A percentile compares a stretch with the other conserved stretches of the same genome.
Conservation (phyloP, 2,329 filamentous ascomycete genomes). For the Dactylellina leptospora region DNA sequence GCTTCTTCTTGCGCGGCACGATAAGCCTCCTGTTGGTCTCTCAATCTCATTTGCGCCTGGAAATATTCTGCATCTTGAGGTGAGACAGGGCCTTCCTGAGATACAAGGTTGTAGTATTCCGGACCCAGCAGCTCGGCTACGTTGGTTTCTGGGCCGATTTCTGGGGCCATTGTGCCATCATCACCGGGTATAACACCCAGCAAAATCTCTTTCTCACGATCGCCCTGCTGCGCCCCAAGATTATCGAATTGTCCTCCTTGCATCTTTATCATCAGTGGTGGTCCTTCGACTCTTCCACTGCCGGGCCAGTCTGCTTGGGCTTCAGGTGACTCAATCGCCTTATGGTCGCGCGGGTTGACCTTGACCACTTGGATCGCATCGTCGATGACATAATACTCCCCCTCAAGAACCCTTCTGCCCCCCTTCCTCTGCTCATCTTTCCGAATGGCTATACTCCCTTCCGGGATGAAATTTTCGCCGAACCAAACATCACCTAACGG, state of each 20-base stretch:
- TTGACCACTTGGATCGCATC: constrained; percentile 6
- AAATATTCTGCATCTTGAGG: not conserved
- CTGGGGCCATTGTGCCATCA: not conserved
- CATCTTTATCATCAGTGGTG: not conserved
- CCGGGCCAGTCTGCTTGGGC: not conserved
- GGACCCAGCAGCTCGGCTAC: not conserved
- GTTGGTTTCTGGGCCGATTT: not conserved
- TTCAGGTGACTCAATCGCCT: not conserved
- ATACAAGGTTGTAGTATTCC: not conserved
- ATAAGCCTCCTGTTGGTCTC: not conserved
- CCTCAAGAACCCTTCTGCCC: not conserved
- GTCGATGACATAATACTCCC: constrained; percentile 2
- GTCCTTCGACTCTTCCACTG: not conserved
- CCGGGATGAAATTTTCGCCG: constrained; percentile 9
- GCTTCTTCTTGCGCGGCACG: not conserved
- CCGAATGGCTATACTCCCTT: constrained; percentile 15
- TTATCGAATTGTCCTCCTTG: not conserved
- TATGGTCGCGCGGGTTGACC: not conserved
- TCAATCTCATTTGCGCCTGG: not conserved
- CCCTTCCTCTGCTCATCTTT: not conserved
- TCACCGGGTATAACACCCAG: constrained; percentile 1
- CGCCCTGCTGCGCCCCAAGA: not conserved
- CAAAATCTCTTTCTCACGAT: not conserved
- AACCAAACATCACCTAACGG: constrained; percentile 32
- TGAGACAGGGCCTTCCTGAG: not conserved